Evolutionary conservation across 495 filamentous ascomycete genomes (phyloP).

Genomic region (Xylaria cubensis): DNA sequence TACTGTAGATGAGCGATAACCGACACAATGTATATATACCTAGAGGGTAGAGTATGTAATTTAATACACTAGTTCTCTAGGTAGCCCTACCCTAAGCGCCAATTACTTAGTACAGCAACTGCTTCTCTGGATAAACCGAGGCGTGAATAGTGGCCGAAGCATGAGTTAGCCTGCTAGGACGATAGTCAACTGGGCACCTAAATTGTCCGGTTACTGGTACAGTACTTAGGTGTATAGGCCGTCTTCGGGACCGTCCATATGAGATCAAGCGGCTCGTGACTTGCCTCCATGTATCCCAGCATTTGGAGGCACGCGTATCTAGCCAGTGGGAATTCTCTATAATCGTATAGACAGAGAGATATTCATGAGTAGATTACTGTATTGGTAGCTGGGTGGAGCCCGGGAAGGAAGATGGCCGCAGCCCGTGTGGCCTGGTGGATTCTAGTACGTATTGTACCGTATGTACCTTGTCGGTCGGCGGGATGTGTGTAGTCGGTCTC

Average conservation of each 20-base stretch:
- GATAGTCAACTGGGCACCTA: not conserved
- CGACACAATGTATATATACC: not conserved
- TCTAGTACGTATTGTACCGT: conserved; percentile 6
- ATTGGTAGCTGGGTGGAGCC: conserved; percentile 26
- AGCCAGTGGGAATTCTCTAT: conserved; percentile 10
- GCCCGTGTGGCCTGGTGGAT: conserved; percentile 27
- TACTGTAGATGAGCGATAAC: not conserved
- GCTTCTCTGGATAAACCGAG: not conserved
- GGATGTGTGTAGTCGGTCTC: conserved; percentile 15
- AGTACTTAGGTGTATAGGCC: not conserved
- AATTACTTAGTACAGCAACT: not conserved
- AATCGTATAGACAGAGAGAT: conserved; percentile 6
- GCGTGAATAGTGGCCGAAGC: not conserved
- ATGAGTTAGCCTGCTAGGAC: not conserved
- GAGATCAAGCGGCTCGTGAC: conserved; percentile 8
- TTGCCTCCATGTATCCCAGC: conserved; percentile 1
- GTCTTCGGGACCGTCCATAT: conserved; percentile 16
- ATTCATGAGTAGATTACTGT: conserved; percentile 25
- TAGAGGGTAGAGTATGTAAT: not conserved
- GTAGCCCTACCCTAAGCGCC: not conserved
- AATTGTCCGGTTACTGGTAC: conserved; percentile 3
- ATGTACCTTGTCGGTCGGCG: conserved; percentile 6
- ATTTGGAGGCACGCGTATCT: conserved; percentile 11
- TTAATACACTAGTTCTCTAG: not conserved
- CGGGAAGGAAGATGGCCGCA: conserved; percentile 28